Conservation (phyloP, 2,329 filamentous ascomycete genomes). For the Pseudogymnoascus verrucosus region DNA sequence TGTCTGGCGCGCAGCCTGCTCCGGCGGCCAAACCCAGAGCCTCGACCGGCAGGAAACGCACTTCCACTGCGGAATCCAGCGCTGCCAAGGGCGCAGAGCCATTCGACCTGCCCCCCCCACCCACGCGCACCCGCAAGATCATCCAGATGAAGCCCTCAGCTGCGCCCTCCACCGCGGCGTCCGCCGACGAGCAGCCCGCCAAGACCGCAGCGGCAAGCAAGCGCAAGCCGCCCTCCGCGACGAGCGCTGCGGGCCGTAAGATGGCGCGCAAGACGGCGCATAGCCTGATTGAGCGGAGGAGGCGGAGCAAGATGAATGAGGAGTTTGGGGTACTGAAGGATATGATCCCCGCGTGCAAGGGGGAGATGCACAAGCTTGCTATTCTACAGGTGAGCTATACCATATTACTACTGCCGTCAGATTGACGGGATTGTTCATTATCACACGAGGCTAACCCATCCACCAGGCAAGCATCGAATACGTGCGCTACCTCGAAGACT, state of each 20-base stretch:
- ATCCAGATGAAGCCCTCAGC: constrained; percentile 85
- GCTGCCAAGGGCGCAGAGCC: constrained; percentile 39
- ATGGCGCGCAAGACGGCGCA: constrained; percentile 94
- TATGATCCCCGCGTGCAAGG: constrained; percentile 93
- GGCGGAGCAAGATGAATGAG: constrained; percentile 97
- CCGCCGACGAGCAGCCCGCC: constrained; percentile 18
- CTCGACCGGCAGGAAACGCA: constrained; percentile 34
- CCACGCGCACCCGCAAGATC: constrained; percentile 87
- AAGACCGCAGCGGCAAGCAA: constrained; percentile 37
- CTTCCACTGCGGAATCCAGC: constrained; percentile 34
- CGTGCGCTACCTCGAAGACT: constrained; percentile 86
- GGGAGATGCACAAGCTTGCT: constrained; percentile 96
- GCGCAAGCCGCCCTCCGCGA: constrained; percentile 68
- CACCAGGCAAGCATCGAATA: constrained; percentile 89
- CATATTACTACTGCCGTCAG: background rate
- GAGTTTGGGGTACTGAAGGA: constrained; percentile 89
- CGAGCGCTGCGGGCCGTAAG: constrained; percentile 83
- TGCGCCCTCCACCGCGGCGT: constrained; percentile 11
- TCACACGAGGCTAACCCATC: background rate
- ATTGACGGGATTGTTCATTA: constrained; percentile 2
- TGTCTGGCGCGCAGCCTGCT: constrained; percentile 31
- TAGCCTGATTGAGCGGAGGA: constrained; percentile 81
- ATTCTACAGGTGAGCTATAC: constrained; percentile 71
- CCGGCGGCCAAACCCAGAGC: constrained; percentile 31
- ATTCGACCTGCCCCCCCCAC: constrained; percentile 83